Conservation (phyloP, 2,329 filamentous ascomycete species). For the Fonsecaea monophora region DNA sequence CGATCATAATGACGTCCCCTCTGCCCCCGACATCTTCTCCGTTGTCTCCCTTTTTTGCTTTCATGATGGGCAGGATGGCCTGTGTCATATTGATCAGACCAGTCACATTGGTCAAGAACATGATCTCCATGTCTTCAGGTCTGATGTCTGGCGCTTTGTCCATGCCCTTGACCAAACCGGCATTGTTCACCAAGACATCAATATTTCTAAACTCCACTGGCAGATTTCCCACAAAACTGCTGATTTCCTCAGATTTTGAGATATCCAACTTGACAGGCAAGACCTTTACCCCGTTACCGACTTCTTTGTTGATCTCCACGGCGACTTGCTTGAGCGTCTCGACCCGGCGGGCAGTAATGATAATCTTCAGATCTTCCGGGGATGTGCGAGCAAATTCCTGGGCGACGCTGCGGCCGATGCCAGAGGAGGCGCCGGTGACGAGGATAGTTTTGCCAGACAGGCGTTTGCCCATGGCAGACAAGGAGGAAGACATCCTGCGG, state of each 20-base stretch:
- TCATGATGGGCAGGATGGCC: slow-evolving; percentile 82
- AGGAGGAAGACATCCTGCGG: slow-evolving; percentile 64
- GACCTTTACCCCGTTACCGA: slow-evolving; percentile 80
- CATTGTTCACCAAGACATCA: slow-evolving; percentile 93
- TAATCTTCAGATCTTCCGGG: slow-evolving; percentile 78
- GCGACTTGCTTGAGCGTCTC: slow-evolving; percentile 80
- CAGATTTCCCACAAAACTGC: slow-evolving; percentile 72
- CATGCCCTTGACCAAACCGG: slow-evolving; percentile 87
- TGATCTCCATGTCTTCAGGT: slow-evolving; percentile 79
- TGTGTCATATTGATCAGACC: slow-evolving; percentile 97
- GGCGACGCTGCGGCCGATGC: slow-evolving; percentile 78
- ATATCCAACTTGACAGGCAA: slow-evolving; percentile 86
- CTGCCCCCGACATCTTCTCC: slow-evolving; percentile 66
- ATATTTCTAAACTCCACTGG: slow-evolving; percentile 84
- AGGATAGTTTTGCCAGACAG: slow-evolving; percentile 92
- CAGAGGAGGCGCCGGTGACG: slow-evolving; percentile 90
- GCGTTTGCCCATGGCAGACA: slow-evolving; percentile 72
- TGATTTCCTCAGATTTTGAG: slow-evolving; percentile 76
- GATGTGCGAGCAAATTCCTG: slow-evolving; percentile 90
- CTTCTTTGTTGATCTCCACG: slow-evolving; percentile 75
- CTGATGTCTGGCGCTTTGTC: slow-evolving; percentile 84
- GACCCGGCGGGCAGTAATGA: slow-evolving; percentile 85
- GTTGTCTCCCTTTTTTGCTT: slow-evolving; percentile 54
- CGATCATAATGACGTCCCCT: slow-evolving; percentile 96
- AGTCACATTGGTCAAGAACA: slow-evolving; percentile 93